Evolutionary conservation across 176 grass and related monocot species (phyloP).

Genomic region (Cymbopogon citratus): DNA sequence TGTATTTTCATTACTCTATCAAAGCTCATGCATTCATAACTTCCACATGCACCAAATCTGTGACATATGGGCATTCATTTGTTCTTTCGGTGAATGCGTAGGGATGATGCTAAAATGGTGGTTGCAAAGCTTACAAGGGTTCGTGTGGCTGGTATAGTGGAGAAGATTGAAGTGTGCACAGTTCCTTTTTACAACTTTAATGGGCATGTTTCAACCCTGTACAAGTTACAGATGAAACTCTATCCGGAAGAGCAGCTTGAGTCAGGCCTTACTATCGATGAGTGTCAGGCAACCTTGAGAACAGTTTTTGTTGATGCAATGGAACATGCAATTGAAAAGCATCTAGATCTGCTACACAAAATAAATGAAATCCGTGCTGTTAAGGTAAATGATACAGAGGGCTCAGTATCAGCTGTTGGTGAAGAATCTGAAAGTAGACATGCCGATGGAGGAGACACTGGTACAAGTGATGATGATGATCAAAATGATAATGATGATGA

Average conservation of each 20-base stretch:
- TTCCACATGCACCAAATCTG: background rate
- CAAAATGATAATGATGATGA: constrained; percentile 63
- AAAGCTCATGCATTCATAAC: background rate
- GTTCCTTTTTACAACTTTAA: constrained; percentile 67
- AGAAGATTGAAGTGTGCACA: constrained; percentile 71
- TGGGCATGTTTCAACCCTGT: constrained; percentile 57
- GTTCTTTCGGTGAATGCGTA: constrained; percentile 13
- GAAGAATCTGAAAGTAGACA: constrained; percentile 44
- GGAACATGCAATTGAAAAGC: constrained; percentile 78
- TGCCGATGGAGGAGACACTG: constrained; percentile 29
- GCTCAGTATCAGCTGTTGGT: constrained; percentile 13
- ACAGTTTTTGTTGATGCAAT: constrained; percentile 73
- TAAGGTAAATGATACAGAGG: constrained; percentile 42
- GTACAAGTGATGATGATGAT: constrained; percentile 41
- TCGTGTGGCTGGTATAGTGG: constrained; percentile 58
- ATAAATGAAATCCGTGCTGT: constrained; percentile 58
- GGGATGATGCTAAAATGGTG: constrained; percentile 38
- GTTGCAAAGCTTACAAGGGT: constrained; percentile 55
- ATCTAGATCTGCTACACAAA: constrained; percentile 62
- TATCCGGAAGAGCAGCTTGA: constrained; percentile 43
- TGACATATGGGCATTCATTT: background rate
- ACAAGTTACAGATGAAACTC: constrained; percentile 77
- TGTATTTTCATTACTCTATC: background rate
- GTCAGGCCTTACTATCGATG: constrained; percentile 46
- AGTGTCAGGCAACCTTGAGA: constrained; percentile 44